These are phyloP conservation scores for Coemansia sp. DNA, from an alignment of 192 early-diverging fungal species.

Conservation along the genomic window DNA sequence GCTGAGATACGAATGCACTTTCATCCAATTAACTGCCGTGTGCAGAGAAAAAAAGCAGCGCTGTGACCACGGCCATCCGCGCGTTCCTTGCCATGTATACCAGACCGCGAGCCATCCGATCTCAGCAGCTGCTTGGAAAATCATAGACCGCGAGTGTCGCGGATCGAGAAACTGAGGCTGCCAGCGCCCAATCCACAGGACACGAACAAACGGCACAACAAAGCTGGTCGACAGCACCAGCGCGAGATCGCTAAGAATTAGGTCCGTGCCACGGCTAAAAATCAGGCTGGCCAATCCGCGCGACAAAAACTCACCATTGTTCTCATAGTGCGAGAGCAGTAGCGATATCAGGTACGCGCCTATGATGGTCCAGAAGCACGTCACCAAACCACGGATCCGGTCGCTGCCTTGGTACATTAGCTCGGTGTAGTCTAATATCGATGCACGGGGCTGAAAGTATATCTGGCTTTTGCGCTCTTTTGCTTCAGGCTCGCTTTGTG, in stretches of 20 bases:
- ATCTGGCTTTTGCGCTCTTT: conserved; percentile 11
- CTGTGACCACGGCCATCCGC: conserved; percentile 90
- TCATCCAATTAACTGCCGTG: conserved; percentile 92
- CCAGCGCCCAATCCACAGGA: conserved; percentile 36
- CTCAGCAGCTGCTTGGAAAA: conserved; percentile 62
- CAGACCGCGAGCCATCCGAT: conserved; percentile 59
- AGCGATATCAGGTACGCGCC: conserved; percentile 48
- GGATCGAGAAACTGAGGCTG: conserved; percentile 29
- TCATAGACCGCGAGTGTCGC: conserved; percentile 15
- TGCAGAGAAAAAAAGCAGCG: conserved; percentile 85
- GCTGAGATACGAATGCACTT: conserved; percentile 89
- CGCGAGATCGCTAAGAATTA: conserved; percentile 70
- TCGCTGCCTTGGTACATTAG: conserved; percentile 55
- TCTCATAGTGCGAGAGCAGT: conserved; percentile 43
- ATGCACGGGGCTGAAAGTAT: conserved; percentile 38
- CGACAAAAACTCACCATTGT: conserved; percentile 40
- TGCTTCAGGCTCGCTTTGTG: not conserved
- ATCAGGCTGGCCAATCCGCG: conserved; percentile 28
- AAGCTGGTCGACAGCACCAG: conserved; percentile 68
- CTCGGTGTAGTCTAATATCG: conserved; percentile 56
- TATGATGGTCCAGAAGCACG: conserved; percentile 54
- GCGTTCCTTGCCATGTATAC: conserved; percentile 60
- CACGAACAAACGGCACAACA: conserved; percentile 56
- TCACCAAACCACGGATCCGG: conserved; percentile 45
- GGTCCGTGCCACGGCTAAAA: conserved; percentile 57